These are phyloP conservation scores for Ashbya aceris DNA, from an alignment of 1,139 yeast species.

Conservation along the genomic window DNA sequence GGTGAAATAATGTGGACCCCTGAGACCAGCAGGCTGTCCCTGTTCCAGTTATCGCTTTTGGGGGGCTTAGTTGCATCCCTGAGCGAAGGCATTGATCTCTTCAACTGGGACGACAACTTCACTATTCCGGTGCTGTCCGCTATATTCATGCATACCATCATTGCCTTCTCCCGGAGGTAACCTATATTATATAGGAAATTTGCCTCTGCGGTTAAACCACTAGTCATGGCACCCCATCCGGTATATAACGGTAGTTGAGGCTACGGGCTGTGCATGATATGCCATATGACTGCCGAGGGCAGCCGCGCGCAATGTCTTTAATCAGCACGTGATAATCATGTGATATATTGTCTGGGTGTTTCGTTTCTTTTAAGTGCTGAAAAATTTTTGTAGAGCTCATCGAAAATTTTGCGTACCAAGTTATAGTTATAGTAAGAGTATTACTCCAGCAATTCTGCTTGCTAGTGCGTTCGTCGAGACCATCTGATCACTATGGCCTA, in stretches of 20 bases:
- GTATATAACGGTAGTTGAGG: too few species aligned
- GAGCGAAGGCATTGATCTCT: slow-evolving; percentile 74
- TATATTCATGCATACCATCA: slow-evolving; percentile 43
- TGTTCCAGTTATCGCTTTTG: slow-evolving; percentile 46
- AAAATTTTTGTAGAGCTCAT: slow-evolving; percentile 22
- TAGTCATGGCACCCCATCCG: too few species aligned
- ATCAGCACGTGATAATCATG: too few species aligned
- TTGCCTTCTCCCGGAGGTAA: slow-evolving; percentile 19
- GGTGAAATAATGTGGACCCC: slow-evolving; percentile 58
- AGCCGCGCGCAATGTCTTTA: too few species aligned
- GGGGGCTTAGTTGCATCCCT: slow-evolving; percentile 74
- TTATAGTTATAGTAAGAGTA: too few species aligned
- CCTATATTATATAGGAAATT: too few species aligned
- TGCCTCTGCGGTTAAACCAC: too few species aligned
- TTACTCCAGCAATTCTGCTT: too few species aligned
- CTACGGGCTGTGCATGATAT: too few species aligned
- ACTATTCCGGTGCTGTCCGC: slow-evolving; percentile 87
- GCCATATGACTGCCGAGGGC: too few species aligned
- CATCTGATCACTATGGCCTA: slow-evolving; percentile 53
- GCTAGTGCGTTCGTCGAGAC: background rate
- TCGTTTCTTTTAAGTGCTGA: slow-evolving; percentile 4
- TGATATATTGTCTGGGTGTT: too few species aligned
- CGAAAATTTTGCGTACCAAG: slow-evolving; percentile 17
- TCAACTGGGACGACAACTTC: slow-evolving; percentile 79
- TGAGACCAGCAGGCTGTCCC: slow-evolving; percentile 45